A percentile compares a stretch with the other conserved stretches of the same genome.
These are phyloP conservation scores for Asparagopsis taxiformis DNA, from an alignment of 31 red algal genomes.

Conservation along the genomic window DNA sequence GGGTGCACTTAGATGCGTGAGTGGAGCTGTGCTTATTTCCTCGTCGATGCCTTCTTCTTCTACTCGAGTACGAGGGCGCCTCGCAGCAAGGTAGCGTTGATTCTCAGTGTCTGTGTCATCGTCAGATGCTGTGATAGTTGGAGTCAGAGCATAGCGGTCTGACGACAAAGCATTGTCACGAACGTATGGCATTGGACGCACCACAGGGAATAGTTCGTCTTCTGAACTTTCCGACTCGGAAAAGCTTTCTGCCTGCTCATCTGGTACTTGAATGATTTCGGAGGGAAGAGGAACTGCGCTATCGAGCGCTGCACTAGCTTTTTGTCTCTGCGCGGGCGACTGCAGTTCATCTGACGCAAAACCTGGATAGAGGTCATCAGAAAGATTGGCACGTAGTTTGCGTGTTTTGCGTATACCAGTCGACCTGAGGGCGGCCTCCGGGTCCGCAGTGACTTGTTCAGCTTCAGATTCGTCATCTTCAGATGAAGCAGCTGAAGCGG, in stretches of 20 bases:
- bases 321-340: neutral
- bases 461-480: neutral
- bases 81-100: neutral
- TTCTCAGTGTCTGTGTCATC: slow-evolving; percentile 19
- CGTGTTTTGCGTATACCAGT: neutral
- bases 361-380: neutral
- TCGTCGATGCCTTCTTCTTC: no score
- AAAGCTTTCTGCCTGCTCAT: neutral
- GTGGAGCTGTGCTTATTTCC: no score
- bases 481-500: neutral
- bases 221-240: slow-evolving; percentile 1
- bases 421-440: neutral
- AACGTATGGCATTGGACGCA: slow-evolving; percentile 10
- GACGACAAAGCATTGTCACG: neutral
- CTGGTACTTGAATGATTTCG: neutral
- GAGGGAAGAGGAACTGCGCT: neutral
- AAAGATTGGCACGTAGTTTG: neutral
- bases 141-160: slow-evolving; percentile 15
- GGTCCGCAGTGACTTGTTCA: neutral
- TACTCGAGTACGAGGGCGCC: neutral
- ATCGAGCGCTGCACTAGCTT: neutral
- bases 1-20: no score
- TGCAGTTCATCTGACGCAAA: neutral
- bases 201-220: slow-evolving; percentile 4
- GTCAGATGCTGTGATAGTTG: neutral